Base-by-base conservation (phyloP, 345 rosid species). In the Eucalyptus pumila region DNA sequence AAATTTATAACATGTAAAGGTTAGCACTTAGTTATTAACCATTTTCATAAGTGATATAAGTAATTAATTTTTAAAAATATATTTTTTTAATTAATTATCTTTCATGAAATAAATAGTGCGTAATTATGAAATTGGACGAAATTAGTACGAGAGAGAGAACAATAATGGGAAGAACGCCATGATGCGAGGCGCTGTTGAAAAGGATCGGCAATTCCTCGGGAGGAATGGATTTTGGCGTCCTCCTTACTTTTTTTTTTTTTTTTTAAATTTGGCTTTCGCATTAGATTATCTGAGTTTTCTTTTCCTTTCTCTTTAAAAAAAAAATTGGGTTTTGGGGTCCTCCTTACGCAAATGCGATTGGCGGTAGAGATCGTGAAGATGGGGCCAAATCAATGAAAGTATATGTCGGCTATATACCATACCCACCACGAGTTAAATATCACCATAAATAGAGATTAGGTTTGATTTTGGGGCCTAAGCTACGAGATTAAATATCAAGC, bases 381-480 rank as follows among this genome's bases (percentile, higher is more conserved):
- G 87, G 80, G 86, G 89, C 67, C 90, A 88, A 88, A 65, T 54
- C 86, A 80, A 89, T 51, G 90, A 89, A 87, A 89, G 89, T 51
- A 48, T 87, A 50, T 92, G 94, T 91, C 93, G 93, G 92, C 92
- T 94, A n/a, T 85, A 83, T 89, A 90, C 92, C 94, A 89, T 88
- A 48, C 93, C 91, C 92, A 89, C 92, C 47, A 11, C 42, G 30
- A 21, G 8, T 76, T 21, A 37, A 76, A 76, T 76, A 76, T 76
- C 47, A 40, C 47, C 26, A 9, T 27, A 40, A 23, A 11, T 27
- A 40, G 45, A 37, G 11, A 52, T 52, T 52, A 52, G 58, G 58
- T 40, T 40, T 76, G 83, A 21, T 37, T 37, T 19, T 19, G 21
- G 81, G 81, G 81, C 81, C 81, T 37, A 72, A n/a, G 26, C 23